phyloP scores from a whole-genome alignment of 108 stramenopile genomes.

The Nitzschia sp. region DNA sequence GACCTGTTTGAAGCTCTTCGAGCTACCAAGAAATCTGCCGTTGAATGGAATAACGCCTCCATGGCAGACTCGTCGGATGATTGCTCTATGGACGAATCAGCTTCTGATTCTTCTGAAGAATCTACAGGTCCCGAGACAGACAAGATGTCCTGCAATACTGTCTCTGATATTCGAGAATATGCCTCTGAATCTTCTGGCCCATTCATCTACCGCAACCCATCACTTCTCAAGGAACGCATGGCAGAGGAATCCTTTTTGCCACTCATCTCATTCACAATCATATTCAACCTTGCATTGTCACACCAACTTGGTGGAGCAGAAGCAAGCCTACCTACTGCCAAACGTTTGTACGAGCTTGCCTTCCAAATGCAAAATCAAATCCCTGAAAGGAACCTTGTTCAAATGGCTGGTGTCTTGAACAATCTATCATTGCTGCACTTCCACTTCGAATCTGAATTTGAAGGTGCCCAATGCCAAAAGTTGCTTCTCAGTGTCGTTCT shows the following conservation, averaged over 20 bases:
- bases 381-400: slow-evolving; percentile 9
- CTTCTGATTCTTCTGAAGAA: too few species aligned
- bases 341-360: slow-evolving; percentile 19
- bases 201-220: slow-evolving; percentile 7
- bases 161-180: background rate
- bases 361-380: slow-evolving; percentile 5
- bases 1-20: slow-evolving; percentile 1
- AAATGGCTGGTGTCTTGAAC: slow-evolving; percentile 10
- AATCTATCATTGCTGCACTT: slow-evolving; percentile 10
- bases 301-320: background rate
- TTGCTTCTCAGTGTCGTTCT: slow-evolving; percentile 7
- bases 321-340: background rate
- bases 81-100: too few species aligned
- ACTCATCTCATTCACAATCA: slow-evolving; percentile 6
- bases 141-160: background rate
- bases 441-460: background rate
- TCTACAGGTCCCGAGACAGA: too few species aligned
- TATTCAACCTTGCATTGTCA: slow-evolving; percentile 14
- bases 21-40: slow-evolving; percentile 3
- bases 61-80: too few species aligned
- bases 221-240: background rate
- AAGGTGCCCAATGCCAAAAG: slow-evolving; percentile 7
- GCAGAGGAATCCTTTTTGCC: background rate
- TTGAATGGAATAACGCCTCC: background rate
- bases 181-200: background rate